Base-by-base conservation (phyloP, 768 basidiomycete genomes). In the Termitomyces sp. region DNA sequence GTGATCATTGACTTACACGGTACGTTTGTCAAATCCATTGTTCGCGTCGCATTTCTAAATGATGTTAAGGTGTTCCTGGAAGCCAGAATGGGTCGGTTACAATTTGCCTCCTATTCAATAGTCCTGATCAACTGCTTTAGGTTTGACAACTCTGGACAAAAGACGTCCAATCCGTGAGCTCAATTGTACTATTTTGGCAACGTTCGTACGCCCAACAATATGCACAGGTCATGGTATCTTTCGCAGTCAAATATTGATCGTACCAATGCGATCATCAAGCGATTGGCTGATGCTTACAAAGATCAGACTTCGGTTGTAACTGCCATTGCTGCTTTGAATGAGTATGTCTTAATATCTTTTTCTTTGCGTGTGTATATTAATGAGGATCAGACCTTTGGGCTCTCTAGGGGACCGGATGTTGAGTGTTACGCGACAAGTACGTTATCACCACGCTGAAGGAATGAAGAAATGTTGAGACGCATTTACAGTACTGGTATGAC, bases 101-200 rank as follows among this genome's bases (percentile, higher is more conserved):
- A 33, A 11, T 40, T 8, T 56, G 24, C 52, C 59, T 3, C n/a
- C 28, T 55, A 38, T 58, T 32, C 57, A 49, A 36, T 42, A 45
- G 32, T 39, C 11, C 58, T 57, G 60, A 60, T 60, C 16, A 53
- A 55, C 57, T 59, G 22, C 56, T 55, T 58, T 67, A 91, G 91
- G 22, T 94, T 84, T 67, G 92, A 94, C 67, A 94, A 94, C 67
- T 92, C 91, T 50, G 92, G 92, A 20, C 88, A 87, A 54, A 83
- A 73, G 61, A 70, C 85, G 62, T 59, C 78, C 11, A 83, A 72
- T 65, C 91, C 92, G 72, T 82, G 60, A 65, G 80, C 73, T 13
- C 22, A 11, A 7, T 4, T 44, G 36, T 46, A 54, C 55, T 16
- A 20, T 22, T 61, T 42, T 3, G 33, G 33, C 15, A 35, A n/a